Base-by-base conservation (phyloP, 2,329 filamentous ascomycete genomes). In the Pestalotiopsis sp. region DNA sequence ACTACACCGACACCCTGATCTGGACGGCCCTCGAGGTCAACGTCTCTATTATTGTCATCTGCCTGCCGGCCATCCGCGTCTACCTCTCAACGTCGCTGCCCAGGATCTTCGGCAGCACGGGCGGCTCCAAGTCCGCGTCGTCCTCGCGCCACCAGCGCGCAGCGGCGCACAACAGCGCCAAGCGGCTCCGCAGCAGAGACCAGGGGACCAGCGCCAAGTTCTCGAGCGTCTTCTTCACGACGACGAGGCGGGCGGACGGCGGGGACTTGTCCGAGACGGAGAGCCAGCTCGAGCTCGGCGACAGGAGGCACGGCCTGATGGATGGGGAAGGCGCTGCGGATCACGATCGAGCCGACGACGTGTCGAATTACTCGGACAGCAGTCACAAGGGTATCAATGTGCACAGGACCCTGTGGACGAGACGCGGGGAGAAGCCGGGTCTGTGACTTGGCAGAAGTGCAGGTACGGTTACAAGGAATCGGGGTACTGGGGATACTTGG, bases 11-110 rank as follows among this genome's bases (percentile, higher is more conserved):
- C 69, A 74, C 77, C 5, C 69, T 83, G n/a, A 75, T 84, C 61
- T 84, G 82, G 82, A 81, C 80, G 2, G 81, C 81, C 2, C 71
- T 84, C 31, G 83, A 84, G 72, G 75, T 83, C 4, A 77, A 82
- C 1, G 76, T 80, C 0, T 79, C 82, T n/a, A 77, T 84, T 57
- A 77, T 84, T 41, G 79, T 83, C 25, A 78, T 78, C 38, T 82
- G 80, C 45, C 74, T 84, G 4, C 83, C 83, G 2, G 79, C 78
- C 1, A 79, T 83, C 12, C 77, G 81, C 62, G 73, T 77, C 5
- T 70, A 81, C 38, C 68, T 75, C 17, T 31, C 31, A 13, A 60
- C 67, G 13, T 25, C n/a, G 5, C 56, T 66, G 25, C 39, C 61
- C 17, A 56, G 38, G 45, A 38, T 68, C 31, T 66, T 66, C 20